Base-by-base conservation (phyloP, 306 rosid genomes). In the Astragalus membranaceus region DNA sequence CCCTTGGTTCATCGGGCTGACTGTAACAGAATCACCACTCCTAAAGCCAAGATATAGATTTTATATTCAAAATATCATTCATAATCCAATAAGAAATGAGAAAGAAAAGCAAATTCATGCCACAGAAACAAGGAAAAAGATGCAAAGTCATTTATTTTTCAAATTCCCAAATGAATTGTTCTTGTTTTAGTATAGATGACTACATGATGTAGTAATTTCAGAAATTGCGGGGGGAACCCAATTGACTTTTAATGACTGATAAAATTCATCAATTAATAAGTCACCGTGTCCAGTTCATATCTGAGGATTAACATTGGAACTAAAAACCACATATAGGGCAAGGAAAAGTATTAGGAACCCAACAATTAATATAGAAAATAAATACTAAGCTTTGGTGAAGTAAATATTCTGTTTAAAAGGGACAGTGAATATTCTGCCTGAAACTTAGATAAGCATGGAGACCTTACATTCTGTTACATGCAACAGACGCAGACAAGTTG, bases 401-500 rank as follows among this genome's bases (percentile, higher is more conserved):
- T 12, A 39, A 73, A 43, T 69, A 69, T 16, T 62, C n/a, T 35
- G 29, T 8, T 33, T 61, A 39, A 76, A 7, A 46, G 50, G 15
- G 61, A 2, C 11, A 59, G 58, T 11, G 16, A 7, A 43, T 48
- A 56, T 36, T 14, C 56, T 48, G 8, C 60, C 15, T 29, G 60
- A 61, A 20, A 54, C 43, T 49, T 33, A 44, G n/a, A 60, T 35
- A 9, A 72, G 56, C 36, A 63, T 15, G 23, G 59, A 57, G 50
- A 10, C 68, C 94, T 61, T 79, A 90, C 98, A 93, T 90, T 90
- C 98, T 84, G 64, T 41, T 82, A 16, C 89, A 90, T 69, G 94
- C 92, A 79, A 90, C 26, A 74, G 98, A 88, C 16, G 98, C 97
- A 73, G 98, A 90, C 72, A 93, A 76, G 80, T 93, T 93, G 85